These are phyloP conservation scores for Tolypocladium sp. DNA, from an alignment of 2,329 filamentous ascomycete genomes.

Conservation along the genomic window DNA sequence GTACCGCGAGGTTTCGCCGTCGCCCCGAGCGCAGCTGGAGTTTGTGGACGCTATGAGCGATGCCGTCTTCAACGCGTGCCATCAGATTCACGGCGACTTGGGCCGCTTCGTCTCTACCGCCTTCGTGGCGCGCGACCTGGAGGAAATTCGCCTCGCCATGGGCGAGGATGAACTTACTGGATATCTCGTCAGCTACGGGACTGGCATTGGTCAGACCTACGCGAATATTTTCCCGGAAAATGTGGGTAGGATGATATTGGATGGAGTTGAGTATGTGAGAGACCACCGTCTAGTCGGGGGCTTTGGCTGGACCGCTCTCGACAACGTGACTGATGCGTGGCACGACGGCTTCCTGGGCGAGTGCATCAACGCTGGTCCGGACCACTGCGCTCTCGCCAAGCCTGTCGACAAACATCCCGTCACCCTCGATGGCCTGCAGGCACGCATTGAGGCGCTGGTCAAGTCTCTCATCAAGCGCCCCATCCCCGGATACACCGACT, in stretches of 20 bases:
- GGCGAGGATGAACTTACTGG: constrained; percentile 37
- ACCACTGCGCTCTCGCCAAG: constrained; percentile 34
- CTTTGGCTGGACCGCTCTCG: constrained; percentile 36
- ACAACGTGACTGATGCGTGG: constrained; percentile 40
- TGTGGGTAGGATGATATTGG: constrained; percentile 38
- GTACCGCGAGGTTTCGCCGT: constrained; percentile 26
- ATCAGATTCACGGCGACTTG: constrained; percentile 32
- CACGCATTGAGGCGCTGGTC: constrained; percentile 29
- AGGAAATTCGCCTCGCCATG: constrained; percentile 36
- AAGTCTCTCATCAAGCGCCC: constrained; percentile 27
- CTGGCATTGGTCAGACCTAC: constrained; percentile 42
- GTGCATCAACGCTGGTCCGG: constrained; percentile 36
- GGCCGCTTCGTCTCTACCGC: constrained; percentile 36
- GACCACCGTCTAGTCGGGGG: constrained; percentile 36
- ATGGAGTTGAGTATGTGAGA: constrained; percentile 37
- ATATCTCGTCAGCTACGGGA: constrained; percentile 42
- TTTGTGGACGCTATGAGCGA: constrained; percentile 36
- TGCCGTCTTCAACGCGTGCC: constrained; percentile 33
- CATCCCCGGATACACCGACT: constrained; percentile 25
- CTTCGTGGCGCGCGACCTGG: constrained; percentile 37
- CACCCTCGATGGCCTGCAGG: constrained; percentile 24
- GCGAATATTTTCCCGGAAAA: constrained; percentile 39
- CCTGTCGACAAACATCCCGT: constrained; percentile 15
- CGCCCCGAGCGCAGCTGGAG: constrained; percentile 27
- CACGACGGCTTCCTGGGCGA: constrained; percentile 40